Base-by-base conservation (phyloP, 495 filamentous ascomycete genomes). In the Hypoxylon fuscum region DNA sequence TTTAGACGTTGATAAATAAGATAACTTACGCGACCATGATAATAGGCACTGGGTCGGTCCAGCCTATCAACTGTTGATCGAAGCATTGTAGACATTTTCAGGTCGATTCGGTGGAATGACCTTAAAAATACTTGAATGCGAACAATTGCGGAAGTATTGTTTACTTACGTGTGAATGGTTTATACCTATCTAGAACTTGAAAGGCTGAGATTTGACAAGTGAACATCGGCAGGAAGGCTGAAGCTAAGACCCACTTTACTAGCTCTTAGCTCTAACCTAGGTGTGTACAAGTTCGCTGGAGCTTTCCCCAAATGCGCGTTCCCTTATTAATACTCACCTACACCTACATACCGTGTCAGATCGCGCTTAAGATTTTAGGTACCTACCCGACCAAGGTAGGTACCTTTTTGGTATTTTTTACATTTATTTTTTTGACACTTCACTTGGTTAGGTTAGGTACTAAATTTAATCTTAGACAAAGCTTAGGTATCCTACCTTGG, bases 31-130 rank as follows among this genome's bases (percentile, higher is more conserved):
- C 91, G 87, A 76, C 83, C 87, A 32, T 84, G 77, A 63, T 91
- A 94, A 76, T 97, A 97, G 57, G 92, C 89, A 72, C 92, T 96
- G 2, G 93, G 91, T 72, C 87, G 88, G 74, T 97, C 93, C 44
- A 97, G 84, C 53, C 93, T 79, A 42, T 96, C 93, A 29, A 97
- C 89, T 1, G 92, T 96, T 59, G 83, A 85, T 59, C 81, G 73
- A 38, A 42, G 11, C 11, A 14, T 15, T 10, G 40, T 32, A 38
- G 41, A 29, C 68, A 71, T 71, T 3, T 48, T 59, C 44, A 46
- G 10, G 15, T 50, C 10, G 8, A 37, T 41, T 20, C 23, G 44
- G 46, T 27, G 10, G 10, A 20, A 5, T 29, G 38, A 35, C 14
- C 40, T 11, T 3, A 18, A 40, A 18, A 23, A 43, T 2, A n/a